Evolutionary conservation across 2,329 filamentous ascomycete genomes (phyloP).

Genomic region (Alternaria angustiovoidea): DNA sequence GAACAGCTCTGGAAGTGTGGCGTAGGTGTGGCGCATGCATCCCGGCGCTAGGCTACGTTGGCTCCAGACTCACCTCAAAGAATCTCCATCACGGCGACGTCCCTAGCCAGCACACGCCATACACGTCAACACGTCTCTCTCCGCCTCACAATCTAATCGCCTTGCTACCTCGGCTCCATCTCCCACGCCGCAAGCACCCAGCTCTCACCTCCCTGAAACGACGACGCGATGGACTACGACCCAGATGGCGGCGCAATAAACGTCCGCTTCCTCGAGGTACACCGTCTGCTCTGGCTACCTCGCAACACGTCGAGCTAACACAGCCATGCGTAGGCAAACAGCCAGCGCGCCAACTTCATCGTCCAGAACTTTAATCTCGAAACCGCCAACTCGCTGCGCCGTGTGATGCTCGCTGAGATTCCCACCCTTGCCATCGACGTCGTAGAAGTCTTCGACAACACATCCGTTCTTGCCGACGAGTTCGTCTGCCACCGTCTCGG

Average conservation of each 20-base stretch:
- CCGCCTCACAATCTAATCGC: conserved; percentile 27
- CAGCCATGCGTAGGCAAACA: conserved; percentile 69
- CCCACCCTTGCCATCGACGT: conserved; percentile 94
- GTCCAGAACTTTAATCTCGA: conserved; percentile 87
- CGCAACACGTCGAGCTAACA: conserved; percentile 27
- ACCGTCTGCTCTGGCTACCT: conserved; percentile 29
- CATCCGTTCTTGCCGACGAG: conserved; percentile 94
- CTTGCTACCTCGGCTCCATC: conserved; percentile 21
- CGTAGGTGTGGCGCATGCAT: conserved; percentile 20
- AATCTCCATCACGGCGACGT: conserved; percentile 22
- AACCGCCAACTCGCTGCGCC: conserved; percentile 91
- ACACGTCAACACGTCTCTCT: conserved; percentile 30
- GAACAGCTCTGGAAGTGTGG: not conserved
- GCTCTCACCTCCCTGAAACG: conserved; percentile 17
- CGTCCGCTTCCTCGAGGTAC: conserved; percentile 51
- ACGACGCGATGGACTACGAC: conserved; percentile 60
- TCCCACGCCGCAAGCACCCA: conserved; percentile 12
- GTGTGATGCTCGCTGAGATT: conserved; percentile 90
- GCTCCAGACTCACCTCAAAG: conserved; percentile 31
- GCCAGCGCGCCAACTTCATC: conserved; percentile 86
- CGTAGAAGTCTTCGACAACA: conserved; percentile 91
- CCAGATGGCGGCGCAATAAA: conserved; percentile 55
- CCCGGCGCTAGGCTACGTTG: conserved; percentile 15
- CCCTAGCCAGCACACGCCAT: conserved; percentile 24
- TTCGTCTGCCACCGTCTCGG: conserved; percentile 93